Base-by-base conservation (phyloP, 2,329 filamentous ascomycete species). In the Cladosporium sp. region DNA sequence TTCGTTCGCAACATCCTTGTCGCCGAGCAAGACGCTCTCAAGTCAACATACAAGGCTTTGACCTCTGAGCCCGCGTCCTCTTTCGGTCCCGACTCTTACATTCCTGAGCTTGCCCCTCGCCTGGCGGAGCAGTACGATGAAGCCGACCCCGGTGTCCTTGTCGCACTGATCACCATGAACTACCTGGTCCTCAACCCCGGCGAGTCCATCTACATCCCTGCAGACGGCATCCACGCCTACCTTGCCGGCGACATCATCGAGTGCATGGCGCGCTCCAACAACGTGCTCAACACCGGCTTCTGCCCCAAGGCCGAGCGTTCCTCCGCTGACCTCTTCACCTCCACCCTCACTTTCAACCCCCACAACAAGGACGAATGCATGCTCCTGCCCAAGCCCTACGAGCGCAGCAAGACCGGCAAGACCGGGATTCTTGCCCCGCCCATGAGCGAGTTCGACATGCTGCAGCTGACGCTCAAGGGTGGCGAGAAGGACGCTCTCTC, bases 231-330 rank as follows among this genome's bases (percentile, higher is more conserved):
- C 48, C 85, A 89, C 61, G 85, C 85, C 0, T 89, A 88, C 61
- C 72, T 89, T 0, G 77, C 78, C 3, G 86, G 86, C 3, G 82
- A 89, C 62, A 88, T 89, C 45, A 81, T 89, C 58, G 86, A 89
- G 66, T 89, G 85, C 68, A 89, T 89, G 86, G 86, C 86, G 1
- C 78, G 85, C 7, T 83, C 78, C 17, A 84, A 89, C 70, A 88
- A 89, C 52, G 85, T 90, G 2, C 73, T 90, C 43, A 88, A 87
- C 65, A 82, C 80, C 0, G 86, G 86, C 0, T 88, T 91, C 72
- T 89, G 85, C 58, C 85, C 86, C 0, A 73, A 74, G 1, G 78
- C 80, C 0, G 81, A 87, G 41, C 75, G 84, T 11, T 78, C 87
- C 61, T 80, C 74, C 38, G 72, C 83, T 19, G 82, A 87, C 15